A percentile compares a stretch with the other conserved stretches of the same genome.
These are phyloP conservation scores for Calonectria hawksworthii DNA, from an alignment of 2,329 filamentous ascomycete species.

Conservation along the genomic window DNA sequence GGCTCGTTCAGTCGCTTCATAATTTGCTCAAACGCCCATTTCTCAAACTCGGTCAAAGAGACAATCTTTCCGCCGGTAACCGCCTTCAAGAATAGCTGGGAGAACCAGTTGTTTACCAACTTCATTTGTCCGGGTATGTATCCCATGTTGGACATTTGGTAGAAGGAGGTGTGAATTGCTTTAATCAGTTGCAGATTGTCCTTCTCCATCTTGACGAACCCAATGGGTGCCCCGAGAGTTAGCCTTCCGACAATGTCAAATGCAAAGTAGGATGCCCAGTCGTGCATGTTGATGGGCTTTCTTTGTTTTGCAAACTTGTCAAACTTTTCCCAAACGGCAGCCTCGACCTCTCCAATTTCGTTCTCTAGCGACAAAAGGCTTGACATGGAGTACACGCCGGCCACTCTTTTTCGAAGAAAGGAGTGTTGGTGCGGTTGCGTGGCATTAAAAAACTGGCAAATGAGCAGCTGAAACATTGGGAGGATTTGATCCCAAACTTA, in stretches of 20 bases:
- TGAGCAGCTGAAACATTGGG: not conserved
- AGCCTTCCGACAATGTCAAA: not conserved
- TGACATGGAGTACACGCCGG: not conserved
- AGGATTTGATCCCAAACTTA: not conserved
- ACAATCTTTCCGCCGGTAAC: not conserved
- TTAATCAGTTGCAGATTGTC: not conserved
- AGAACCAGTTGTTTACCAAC: not conserved
- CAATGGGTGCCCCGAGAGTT: not conserved
- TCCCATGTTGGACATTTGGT: not conserved
- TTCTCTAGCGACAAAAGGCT: not conserved
- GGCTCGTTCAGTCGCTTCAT: not conserved
- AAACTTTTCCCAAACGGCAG: not conserved
- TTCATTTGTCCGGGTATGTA: not conserved
- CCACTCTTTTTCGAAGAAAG: not conserved
- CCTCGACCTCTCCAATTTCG: not conserved
- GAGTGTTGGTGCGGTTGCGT: not conserved
- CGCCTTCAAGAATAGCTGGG: not conserved
- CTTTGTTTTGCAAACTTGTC: conserved; percentile 2
- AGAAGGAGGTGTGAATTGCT: not conserved
- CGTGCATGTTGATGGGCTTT: not conserved
- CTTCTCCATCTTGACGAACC: not conserved
- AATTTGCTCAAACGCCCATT: not conserved
- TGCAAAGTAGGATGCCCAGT: not conserved
- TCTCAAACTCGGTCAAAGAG: not conserved
- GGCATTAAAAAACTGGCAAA: not conserved